phyloP scores from a whole-genome alignment of 306 rosid species.

The Vicia sativa region DNA sequence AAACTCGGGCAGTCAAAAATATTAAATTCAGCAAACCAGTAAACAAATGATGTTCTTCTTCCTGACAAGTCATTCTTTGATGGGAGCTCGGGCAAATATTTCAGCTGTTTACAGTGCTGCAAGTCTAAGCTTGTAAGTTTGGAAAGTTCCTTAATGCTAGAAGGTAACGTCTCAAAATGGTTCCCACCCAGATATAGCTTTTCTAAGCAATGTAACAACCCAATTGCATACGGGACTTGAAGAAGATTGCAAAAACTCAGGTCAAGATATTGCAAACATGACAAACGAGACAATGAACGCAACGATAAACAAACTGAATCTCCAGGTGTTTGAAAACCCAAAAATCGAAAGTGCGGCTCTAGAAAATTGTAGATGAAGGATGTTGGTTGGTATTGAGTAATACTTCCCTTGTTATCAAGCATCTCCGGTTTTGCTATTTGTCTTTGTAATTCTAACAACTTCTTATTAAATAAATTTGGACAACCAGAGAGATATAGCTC shows the following conservation, averaged over 20 bases:
- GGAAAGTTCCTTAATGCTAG: constrained; percentile 21
- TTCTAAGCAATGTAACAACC: constrained; percentile 7
- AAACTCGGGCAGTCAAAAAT: constrained; percentile 20
- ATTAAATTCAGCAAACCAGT: background rate
- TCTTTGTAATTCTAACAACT: too few species aligned
- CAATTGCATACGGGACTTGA: constrained; percentile 29
- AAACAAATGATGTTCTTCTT: background rate
- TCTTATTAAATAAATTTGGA: background rate
- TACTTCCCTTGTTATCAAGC: too few species aligned
- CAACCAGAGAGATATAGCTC: background rate
- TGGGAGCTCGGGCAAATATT: constrained; percentile 27
- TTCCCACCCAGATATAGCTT: background rate
- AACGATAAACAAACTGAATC: background rate
- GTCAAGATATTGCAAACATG: background rate
- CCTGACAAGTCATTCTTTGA: background rate
- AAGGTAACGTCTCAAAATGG: constrained; percentile 17
- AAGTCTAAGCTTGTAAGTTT: background rate
- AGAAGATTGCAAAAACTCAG: constrained; percentile 22
- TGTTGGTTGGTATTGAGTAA: too few species aligned
- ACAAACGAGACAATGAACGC: background rate
- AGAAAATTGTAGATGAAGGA: too few species aligned
- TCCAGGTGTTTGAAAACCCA: background rate
- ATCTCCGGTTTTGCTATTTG: too few species aligned
- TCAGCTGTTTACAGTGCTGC: background rate
- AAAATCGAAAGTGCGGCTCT: background rate